Percentiles rank a stretch among this genome's conserved stretches.
phyloP scores from a whole-genome alignment of 2,329 filamentous ascomycete genomes.

The Didymella sp. region DNA sequence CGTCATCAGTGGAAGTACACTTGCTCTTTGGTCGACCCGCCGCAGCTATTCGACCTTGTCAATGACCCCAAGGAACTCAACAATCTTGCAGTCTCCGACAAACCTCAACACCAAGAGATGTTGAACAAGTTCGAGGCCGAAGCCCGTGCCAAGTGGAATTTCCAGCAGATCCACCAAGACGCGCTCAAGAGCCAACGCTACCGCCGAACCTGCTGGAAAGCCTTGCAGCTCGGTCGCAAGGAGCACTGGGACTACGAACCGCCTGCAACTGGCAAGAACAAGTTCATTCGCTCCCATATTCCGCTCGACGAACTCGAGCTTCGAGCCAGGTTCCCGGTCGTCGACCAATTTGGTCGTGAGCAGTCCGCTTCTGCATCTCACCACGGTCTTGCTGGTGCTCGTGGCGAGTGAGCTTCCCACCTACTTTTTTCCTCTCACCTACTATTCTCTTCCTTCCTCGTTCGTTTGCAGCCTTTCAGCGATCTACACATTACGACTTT shows the following conservation, averaged over 20 bases:
- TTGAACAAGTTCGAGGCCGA: slow-evolving; percentile 73
- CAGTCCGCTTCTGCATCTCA: slow-evolving; percentile 43
- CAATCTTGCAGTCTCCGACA: slow-evolving; percentile 65
- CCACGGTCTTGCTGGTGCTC: slow-evolving; percentile 47
- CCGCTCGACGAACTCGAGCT: slow-evolving; percentile 82
- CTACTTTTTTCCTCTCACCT: neutral
- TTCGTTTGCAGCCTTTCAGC: slow-evolving; percentile 1
- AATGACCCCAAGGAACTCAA: slow-evolving; percentile 77
- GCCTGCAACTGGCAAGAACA: slow-evolving; percentile 69
- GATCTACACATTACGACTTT: slow-evolving; percentile 1
- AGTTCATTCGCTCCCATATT: slow-evolving; percentile 81
- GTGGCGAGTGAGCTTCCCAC: slow-evolving; percentile 36
- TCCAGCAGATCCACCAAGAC: slow-evolving; percentile 75
- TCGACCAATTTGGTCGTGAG: slow-evolving; percentile 54
- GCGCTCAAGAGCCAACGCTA: slow-evolving; percentile 80
- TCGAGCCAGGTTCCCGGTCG: slow-evolving; percentile 72
- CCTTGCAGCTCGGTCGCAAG: slow-evolving; percentile 68
- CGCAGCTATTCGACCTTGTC: slow-evolving; percentile 82
- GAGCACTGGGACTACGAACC: slow-evolving; percentile 89
- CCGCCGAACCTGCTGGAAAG: slow-evolving; percentile 78
- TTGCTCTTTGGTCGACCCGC: slow-evolving; percentile 81
- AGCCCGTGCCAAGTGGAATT: slow-evolving; percentile 78
- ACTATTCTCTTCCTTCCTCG: neutral
- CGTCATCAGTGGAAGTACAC: slow-evolving; percentile 91
- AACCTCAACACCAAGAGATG: slow-evolving; percentile 50